Evolutionary conservation across 75 land plant genomes (phyloP).

Genomic region (Picea sitchensis): DNA sequence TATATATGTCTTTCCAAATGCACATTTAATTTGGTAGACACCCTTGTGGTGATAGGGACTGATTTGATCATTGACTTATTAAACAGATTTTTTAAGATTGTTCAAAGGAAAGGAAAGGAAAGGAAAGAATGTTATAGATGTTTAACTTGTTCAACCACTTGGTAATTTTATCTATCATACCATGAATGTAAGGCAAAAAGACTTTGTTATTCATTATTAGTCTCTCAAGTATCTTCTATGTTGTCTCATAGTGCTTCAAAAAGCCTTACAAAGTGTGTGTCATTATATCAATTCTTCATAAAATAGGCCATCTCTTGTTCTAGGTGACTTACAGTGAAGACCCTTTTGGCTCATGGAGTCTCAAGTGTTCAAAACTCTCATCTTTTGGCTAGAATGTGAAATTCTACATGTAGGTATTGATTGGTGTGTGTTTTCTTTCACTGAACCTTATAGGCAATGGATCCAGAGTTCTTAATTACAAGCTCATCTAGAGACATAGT

Average conservation of each 20-base stretch:
- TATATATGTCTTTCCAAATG: neutral
- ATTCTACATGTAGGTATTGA: neutral
- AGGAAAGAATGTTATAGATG: neutral
- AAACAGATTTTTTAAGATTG: neutral
- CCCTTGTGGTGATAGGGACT: neutral
- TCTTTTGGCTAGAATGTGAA: neutral
- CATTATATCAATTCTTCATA: too few relatives aligned
- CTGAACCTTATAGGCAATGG: neutral
- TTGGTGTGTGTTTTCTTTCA: neutral
- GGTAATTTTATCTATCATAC: neutral
- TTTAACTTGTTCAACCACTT: too few relatives aligned
- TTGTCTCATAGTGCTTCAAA: too few relatives aligned
- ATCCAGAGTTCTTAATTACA: neutral
- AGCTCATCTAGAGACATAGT: neutral
- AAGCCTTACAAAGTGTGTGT: too few relatives aligned
- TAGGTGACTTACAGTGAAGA: neutral
- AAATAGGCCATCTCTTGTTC: too few relatives aligned
- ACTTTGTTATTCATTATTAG: neutral
- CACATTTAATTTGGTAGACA: neutral
- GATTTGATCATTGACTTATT: neutral
- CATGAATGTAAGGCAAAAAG: neutral
- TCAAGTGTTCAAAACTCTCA: neutral
- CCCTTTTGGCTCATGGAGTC: neutral
- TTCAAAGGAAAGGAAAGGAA: neutral
- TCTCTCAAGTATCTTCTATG: too few relatives aligned